Evolutionary conservation across 768 basidiomycete genomes (phyloP), one percentile per base, ranked within the genome.

Genomic region (Tricholoma sp.): DNA sequence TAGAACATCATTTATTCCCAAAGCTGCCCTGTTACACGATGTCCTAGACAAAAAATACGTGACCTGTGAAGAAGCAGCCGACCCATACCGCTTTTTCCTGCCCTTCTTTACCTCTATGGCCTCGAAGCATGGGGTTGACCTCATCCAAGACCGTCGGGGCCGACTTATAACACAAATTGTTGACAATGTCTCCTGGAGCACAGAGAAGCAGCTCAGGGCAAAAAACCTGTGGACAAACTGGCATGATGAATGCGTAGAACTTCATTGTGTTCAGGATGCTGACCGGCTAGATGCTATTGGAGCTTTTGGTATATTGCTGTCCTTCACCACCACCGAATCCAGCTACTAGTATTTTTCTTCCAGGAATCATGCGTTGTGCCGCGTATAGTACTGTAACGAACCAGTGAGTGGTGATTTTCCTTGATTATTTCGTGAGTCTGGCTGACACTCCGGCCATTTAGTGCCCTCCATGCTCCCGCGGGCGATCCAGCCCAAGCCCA

Each of bases 1-100:
- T 31, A 16, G 32, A 56, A 43, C 21, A 27, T 39, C 41, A 27
- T 43, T 19, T 16, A n/a, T 24, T 50, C 57, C 35, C 37, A 34
- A 59, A 82, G 87, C 89, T 29, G 88, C 94, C n/a, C 80, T 96
- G 37, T 81, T 95, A 46, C 94, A 95, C 65, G 93, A 96, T 69
- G 79, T 94, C 41, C 74, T 91, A 32, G 90, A 92, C 79, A 90
- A 88, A 74, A 92, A 93, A 75, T 91, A 93, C 65, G 84, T 86
- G 16, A 73, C 84, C 1, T 69, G 76, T 11, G 76, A 75, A 55
- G 70, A 81, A 63, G 80, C 82, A 11, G 74, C 79, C 16, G 83
- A 89, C 66, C 82, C 86, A 5, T 83, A 83, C 69, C 70, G 74
- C 55, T 89, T 81, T 66, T 87, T 91, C 68, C 72, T 83, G 21